phyloP scores from a whole-genome alignment of 2,329 filamentous ascomycete genomes.

The Fusarium torulosum region DNA sequence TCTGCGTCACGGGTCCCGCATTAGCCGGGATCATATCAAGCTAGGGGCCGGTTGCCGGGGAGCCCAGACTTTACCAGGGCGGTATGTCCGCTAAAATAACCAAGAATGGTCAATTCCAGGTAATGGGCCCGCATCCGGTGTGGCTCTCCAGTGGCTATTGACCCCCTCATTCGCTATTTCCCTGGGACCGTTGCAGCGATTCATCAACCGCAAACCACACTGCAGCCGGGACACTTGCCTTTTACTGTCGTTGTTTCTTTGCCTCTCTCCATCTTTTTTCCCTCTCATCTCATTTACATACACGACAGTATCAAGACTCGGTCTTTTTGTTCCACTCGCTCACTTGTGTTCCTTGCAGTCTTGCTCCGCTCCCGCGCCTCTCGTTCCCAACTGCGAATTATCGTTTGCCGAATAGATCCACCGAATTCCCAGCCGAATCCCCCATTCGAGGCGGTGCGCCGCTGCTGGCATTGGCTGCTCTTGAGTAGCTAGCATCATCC shows the following conservation, averaged over 20 bases:
- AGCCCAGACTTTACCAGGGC: conserved; percentile 25
- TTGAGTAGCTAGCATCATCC: conserved; percentile 18
- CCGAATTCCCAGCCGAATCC: conserved; percentile 14
- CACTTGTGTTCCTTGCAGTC: conserved; percentile 34
- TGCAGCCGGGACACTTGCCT: not conserved
- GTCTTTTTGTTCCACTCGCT: conserved; percentile 34
- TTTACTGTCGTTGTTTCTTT: conserved; percentile 12
- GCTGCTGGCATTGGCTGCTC: conserved; percentile 41
- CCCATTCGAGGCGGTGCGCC: conserved; percentile 37
- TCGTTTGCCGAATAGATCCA: conserved; percentile 23
- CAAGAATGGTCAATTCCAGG: conserved; percentile 28
- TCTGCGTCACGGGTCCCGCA: conserved; percentile 38
- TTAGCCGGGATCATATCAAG: conserved; percentile 8
- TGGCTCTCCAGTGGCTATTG: conserved; percentile 30
- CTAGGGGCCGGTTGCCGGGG: conserved; percentile 37
- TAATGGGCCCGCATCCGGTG: conserved; percentile 45
- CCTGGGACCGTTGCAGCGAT: conserved; percentile 42
- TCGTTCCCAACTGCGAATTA: conserved; percentile 26
- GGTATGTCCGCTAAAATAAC: conserved; percentile 39
- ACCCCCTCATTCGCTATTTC: conserved; percentile 40
- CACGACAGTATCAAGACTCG: conserved; percentile 24
- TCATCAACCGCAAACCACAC: conserved; percentile 27
- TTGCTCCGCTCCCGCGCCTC: conserved; percentile 19
- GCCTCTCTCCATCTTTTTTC: conserved; percentile 28
- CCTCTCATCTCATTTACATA: conserved; percentile 22